Conservation (phyloP, 495 filamentous ascomycete species). For the Daldinia childiae region DNA sequence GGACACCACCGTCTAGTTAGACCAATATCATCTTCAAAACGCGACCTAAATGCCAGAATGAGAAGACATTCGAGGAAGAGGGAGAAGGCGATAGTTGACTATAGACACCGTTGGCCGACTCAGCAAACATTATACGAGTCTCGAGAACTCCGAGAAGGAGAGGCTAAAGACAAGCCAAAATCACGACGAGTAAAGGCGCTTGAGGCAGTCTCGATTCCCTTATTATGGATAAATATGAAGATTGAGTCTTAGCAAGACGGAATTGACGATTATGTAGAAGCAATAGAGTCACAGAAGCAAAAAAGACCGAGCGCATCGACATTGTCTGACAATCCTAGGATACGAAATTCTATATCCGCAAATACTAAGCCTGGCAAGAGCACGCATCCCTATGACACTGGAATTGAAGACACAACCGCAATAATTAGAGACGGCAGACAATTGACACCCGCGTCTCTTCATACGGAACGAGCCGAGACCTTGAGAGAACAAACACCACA, state of each 20-base stretch:
- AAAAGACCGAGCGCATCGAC: conserved; percentile 17
- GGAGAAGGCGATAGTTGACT: conserved; percentile 35
- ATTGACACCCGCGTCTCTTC: not conserved
- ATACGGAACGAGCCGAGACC: not conserved
- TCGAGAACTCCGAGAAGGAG: conserved; percentile 1
- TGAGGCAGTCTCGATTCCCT: conserved; percentile 26
- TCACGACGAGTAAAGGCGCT: conserved; percentile 35
- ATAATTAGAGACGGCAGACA: not conserved
- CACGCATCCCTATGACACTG: conserved; percentile 45
- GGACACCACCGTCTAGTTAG: no score
- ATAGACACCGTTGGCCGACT: conserved; percentile 45
- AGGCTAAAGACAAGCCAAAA: conserved; percentile 3
- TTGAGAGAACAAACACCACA: not conserved
- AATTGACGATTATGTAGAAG: conserved; percentile 28
- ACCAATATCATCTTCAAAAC: not conserved
- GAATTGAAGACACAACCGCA: conserved; percentile 13
- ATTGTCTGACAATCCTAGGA: conserved; percentile 3
- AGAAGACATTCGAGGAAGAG: conserved; percentile 18
- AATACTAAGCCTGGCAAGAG: conserved; percentile 33
- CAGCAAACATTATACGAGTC: conserved; percentile 44
- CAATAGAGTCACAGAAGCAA: conserved; percentile 29
- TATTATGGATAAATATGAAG: conserved; percentile 36
- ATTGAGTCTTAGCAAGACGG: conserved; percentile 39
- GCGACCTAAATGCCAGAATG: conserved; percentile 1
- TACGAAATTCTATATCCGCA: not conserved